Conservation (phyloP, 2,329 filamentous ascomycete genomes). For the Ophiostoma sp. region DNA sequence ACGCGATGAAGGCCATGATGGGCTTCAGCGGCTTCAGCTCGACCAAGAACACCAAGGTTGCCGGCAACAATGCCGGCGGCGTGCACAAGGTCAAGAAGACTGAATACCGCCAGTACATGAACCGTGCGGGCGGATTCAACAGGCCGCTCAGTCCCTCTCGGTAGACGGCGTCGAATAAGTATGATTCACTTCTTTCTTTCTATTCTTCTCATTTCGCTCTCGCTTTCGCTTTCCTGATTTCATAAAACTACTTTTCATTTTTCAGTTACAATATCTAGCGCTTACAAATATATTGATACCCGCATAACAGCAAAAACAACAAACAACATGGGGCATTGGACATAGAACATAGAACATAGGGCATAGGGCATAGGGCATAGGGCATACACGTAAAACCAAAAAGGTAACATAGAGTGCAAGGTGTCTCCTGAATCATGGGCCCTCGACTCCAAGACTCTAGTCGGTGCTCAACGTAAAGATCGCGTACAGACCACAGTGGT, state of each 20-base stretch:
- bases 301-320: no score
- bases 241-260: no score
- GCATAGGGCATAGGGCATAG: not conserved
- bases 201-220: not conserved
- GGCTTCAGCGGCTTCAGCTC: conserved; percentile 80
- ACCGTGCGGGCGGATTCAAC: conserved; percentile 76
- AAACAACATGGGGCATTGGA: no score
- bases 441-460: not conserved
- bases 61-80: conserved; percentile 76
- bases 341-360: no score
- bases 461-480: conserved; percentile 15
- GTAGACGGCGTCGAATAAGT: conserved; percentile 25
- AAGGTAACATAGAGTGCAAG: not conserved
- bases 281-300: no score
- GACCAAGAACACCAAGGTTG: conserved; percentile 84
- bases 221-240: no score
- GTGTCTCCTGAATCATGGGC: not conserved
- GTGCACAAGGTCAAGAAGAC: conserved; percentile 91
- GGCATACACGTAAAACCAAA: not conserved
- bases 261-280: no score
- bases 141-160: conserved; percentile 60
- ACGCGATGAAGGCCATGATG: conserved; percentile 78
- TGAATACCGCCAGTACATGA: conserved; percentile 97
- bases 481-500: conserved; percentile 25
- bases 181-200: not conserved